Base-by-base conservation (phyloP, 768 basidiomycete species). In the Lactarius akahatsu region DNA sequence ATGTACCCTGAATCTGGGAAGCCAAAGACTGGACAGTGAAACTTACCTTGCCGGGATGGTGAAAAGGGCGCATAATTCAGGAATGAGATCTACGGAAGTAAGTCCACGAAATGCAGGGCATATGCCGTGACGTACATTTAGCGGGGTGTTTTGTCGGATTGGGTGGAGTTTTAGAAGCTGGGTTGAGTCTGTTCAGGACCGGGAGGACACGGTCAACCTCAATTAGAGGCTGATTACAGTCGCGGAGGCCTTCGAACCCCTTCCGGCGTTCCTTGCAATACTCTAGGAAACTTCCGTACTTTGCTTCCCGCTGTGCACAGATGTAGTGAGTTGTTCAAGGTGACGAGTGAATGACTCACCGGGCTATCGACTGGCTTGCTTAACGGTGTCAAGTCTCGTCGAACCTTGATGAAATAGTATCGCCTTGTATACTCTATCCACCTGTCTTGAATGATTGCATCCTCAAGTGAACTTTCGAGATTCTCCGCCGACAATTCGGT, bases 51-150 rank as follows among this genome's bases (percentile, higher is more conserved):
- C 88, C 41, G 90, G 86, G 66, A 92, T 78, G 11, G 86, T 88
- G 72, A 84, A 86, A 72, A 85, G 89, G 52, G 81, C 82, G 72
- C 88, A 90, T 18, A 93, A 78, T 74, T 94, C 92, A n/a, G 92
- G 92, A 71, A 67, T 67, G 41, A 67, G 66, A 41, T 67, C 66
- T 67, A 43, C 57, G 57, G 23, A 52, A 43, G 41, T 66, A 41
- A 66, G 62, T 36, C 30, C 7, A 59, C 41, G 45, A n/a, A 45
- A n/a, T 20, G n/a, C n/a, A 7, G 45, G 11, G 4, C 23, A 30
- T 45, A 41, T 36, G 16, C 16, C 56, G 28, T 55, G 61, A 72
- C 85, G 38, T 74, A 91, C 91, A 90, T 78, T 89, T 90, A 6
- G 83, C 80, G 6, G 80, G 77, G 72, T 75, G 71, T 79, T 83